phyloP scores from a whole-genome alignment of 257 asterid species.

The Petunia secreta region DNA sequence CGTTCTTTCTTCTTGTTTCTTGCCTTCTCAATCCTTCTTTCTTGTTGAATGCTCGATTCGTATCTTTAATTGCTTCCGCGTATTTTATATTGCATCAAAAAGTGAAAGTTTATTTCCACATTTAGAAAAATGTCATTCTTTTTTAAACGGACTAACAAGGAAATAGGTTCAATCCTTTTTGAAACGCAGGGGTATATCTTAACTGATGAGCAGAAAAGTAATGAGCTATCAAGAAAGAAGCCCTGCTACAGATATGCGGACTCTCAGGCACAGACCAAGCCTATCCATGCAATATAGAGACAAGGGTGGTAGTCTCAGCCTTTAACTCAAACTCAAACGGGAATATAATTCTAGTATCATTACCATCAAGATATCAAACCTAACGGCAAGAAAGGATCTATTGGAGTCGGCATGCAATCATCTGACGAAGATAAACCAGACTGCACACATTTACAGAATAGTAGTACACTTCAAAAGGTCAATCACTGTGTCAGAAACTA shows the following conservation, averaged over 20 bases:
- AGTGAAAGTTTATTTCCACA: no score
- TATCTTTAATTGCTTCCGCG: no score
- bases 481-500: constrained; percentile 10
- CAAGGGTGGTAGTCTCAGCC: neutral
- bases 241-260: neutral
- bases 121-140: no score
- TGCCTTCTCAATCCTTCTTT: no score
- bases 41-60: no score
- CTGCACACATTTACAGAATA: neutral
- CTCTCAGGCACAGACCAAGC: neutral
- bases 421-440: neutral
- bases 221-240: neutral
- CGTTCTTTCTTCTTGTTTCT: no score
- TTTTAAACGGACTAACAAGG: no score
- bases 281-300: neutral
- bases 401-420: neutral
- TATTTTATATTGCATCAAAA: no score
- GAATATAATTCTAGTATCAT: neutral
- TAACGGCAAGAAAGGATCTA: constrained; percentile 15
- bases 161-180: no score
- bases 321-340: neutral
- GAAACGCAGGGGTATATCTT: neutral
- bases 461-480: neutral
- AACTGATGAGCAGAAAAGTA: neutral
- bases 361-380: neutral